Base-by-base conservation (phyloP, 2,329 filamentous ascomycete species). In the Neofusicoccum laricinum region DNA sequence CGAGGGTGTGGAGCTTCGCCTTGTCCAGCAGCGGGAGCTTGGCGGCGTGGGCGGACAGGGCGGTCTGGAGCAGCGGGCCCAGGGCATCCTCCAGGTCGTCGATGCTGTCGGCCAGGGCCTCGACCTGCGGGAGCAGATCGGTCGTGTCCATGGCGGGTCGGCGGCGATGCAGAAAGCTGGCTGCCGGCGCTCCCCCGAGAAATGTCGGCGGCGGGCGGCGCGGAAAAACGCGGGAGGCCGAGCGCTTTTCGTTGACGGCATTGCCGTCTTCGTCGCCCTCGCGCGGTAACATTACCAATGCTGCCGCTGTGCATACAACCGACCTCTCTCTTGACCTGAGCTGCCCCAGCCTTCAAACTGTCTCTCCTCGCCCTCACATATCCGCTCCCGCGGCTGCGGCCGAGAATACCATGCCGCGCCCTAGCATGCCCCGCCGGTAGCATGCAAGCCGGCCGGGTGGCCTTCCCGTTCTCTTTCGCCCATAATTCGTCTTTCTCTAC, bases 21-120 rank as follows among this genome's bases (percentile, higher is more conserved):
- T 92, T 93, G 81, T 98, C 94, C 66, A 99, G 84, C n/a, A 98
- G 84, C 1, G 94, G 93, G 7, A 98, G 83, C 73, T 92, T 92
- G 63, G 87, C 88, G 4, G 92, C 87, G 64, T 87, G 85, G 45
- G 89, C 86, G 58, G 86, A 81, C 48, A 97, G 79, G 57, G 84
- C 83, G 40, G 83, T 81, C 32, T 62, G 57, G 30, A 96, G 79
- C 5, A 98, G 80, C n/a, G 94, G 92, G 67, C 86, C 79, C 32
- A 98, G 82, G 3, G 86, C 83, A 40, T 88, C 85, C 73, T 96
- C 87, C 51, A 98, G 84, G 63, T 89, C 86, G 77, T 96, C 91
- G 58, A 98, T 86, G 74, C 93, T 87, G 69, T 86, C 85, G 69
- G 92, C 89, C 59, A 97, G 86, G 75, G 88, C 85, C 71, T 90